phyloP scores from a whole-genome alignment of 148 eudicot species.

The Gaultheria prostrata region DNA sequence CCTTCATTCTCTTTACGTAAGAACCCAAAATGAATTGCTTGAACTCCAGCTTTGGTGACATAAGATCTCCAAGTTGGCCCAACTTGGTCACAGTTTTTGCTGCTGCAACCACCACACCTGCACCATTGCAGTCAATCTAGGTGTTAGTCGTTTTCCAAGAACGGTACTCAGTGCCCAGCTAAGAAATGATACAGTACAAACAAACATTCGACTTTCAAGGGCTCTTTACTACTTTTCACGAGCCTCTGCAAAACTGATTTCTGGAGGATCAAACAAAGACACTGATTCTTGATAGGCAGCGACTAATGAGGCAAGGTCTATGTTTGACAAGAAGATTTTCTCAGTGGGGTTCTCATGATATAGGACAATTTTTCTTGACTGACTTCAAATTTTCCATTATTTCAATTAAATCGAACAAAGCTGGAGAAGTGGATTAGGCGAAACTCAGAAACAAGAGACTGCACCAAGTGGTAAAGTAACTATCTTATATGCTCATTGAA shows the following conservation, averaged over 20 bases:
- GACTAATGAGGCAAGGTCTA: conserved; percentile 23
- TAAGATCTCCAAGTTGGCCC: conserved; percentile 18
- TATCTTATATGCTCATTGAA: too few relatives aligned
- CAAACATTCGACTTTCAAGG: conserved; percentile 16
- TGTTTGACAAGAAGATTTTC: conserved; percentile 27
- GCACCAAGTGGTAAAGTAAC: too few relatives aligned
- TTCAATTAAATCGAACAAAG: too few relatives aligned
- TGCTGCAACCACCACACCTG: conserved; percentile 22
- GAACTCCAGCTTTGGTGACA: conserved; percentile 23
- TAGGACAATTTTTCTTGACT: too few relatives aligned
- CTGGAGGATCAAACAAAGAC: conserved; percentile 24
- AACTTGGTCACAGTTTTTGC: conserved; percentile 19
- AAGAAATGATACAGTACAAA: conserved; percentile 23
- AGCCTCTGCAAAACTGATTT: conserved; percentile 12
- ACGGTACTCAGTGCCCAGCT: conserved; percentile 22
- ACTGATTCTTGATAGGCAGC: conserved; percentile 23
- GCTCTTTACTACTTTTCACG: conserved; percentile 13
- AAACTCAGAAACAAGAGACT: too few relatives aligned
- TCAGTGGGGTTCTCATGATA: too few relatives aligned
- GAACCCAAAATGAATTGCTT: conserved; percentile 19
- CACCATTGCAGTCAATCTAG: conserved; percentile 28
- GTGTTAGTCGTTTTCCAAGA: conserved; percentile 8
- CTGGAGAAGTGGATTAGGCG: too few relatives aligned
- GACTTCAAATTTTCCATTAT: too few relatives aligned
- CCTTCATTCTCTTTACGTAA: conserved; percentile 22